Conservation (phyloP, 345 rosid species). For the Corymbia maculata region DNA sequence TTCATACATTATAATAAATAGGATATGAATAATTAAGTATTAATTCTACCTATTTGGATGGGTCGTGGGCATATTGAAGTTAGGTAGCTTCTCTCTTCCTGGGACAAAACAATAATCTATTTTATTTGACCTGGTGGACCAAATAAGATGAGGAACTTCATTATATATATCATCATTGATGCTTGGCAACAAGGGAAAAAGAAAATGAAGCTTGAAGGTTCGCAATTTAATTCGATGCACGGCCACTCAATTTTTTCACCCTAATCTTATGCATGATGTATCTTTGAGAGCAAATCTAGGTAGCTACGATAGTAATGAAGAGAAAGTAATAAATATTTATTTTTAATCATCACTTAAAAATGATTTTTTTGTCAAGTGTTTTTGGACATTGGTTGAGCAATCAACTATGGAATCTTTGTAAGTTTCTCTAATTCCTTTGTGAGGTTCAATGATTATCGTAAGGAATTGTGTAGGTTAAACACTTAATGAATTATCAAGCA, state of each 20-base stretch:
- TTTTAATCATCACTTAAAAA: neutral
- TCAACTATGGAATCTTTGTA: neutral
- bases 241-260: neutral
- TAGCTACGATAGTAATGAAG: neutral
- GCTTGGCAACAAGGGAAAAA: neutral
- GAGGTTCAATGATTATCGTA: neutral
- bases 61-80: neutral
- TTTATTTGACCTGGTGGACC: neutral
- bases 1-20: too few relatives aligned
- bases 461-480: neutral
- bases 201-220: neutral
- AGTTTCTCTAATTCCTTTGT: neutral
- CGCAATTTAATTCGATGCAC: neutral
- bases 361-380: too few relatives aligned
- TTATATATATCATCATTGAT: too few relatives aligned
- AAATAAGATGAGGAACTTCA: neutral
- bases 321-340: too few relatives aligned
- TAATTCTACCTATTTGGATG: neutral
- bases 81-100: neutral
- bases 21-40: neutral
- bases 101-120: too few relatives aligned
- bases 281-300: neutral
- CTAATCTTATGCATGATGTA: neutral
- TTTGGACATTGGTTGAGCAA: neutral
- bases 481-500: rapidly evolving